Conservation (phyloP, 2,329 filamentous ascomycete species). For the Chaetomiaceae sp. region DNA sequence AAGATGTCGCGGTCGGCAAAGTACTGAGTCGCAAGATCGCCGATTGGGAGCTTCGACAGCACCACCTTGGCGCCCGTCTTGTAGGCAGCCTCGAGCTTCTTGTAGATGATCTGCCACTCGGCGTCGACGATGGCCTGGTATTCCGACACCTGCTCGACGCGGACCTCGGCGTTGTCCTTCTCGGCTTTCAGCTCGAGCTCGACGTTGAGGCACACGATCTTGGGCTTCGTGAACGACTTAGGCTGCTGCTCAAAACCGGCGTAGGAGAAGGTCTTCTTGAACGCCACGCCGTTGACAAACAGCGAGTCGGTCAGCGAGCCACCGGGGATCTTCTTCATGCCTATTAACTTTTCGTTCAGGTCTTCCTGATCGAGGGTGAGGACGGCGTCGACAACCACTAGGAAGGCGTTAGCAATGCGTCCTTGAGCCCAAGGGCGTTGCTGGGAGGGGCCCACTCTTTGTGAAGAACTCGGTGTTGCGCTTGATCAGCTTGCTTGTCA, state of each 20-base stretch:
- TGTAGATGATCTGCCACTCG: conserved; percentile 99
- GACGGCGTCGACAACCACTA: conserved; percentile 97
- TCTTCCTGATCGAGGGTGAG: conserved; percentile 94
- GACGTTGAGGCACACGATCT: conserved; percentile 96
- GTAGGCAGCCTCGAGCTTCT: conserved; percentile 94
- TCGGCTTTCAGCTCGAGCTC: conserved; percentile 98
- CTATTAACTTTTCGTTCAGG: conserved; percentile 95
- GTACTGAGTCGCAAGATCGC: conserved; percentile 94
- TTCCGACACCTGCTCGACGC: conserved; percentile 96
- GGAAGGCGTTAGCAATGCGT: conserved; percentile 22
- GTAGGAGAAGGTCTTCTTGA: conserved; percentile 99
- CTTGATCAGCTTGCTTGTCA: conserved; percentile 99
- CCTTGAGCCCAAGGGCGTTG: background rate
- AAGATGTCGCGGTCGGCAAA: conserved; percentile 98
- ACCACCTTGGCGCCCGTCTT: conserved; percentile 96
- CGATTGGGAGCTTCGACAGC: conserved; percentile 93
- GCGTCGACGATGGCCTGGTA: conserved; percentile 99
- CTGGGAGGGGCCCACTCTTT: conserved; percentile 61
- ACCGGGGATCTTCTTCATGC: conserved; percentile 96
- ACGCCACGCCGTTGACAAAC: conserved; percentile 96
- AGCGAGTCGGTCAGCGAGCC: conserved; percentile 93
- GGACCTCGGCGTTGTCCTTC: conserved; percentile 98
- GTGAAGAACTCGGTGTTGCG: conserved; percentile 96
- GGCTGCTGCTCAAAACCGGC: conserved; percentile 99
- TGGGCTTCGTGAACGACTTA: conserved; percentile 88